Evolutionary conservation across 345 rosid genomes (phyloP).

Genomic region (Limnanthes douglasii): DNA sequence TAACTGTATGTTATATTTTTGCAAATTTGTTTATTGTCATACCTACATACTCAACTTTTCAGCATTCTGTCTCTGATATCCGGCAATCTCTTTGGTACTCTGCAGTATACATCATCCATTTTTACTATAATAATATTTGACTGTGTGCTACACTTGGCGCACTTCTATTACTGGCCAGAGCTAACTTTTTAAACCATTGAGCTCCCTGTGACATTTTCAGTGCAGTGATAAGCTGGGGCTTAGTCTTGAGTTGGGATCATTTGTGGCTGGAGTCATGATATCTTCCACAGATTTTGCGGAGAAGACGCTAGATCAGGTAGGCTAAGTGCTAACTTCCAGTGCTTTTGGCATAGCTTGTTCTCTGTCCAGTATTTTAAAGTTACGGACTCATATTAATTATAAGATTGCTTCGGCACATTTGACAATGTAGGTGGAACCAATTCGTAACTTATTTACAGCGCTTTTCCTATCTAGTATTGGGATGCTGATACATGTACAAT

Average conservation of each 20-base stretch:
- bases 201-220: slow-evolving; percentile 43
- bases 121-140: neutral
- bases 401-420: slow-evolving; percentile 5
- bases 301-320: slow-evolving; percentile 95
- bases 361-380: neutral
- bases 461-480: slow-evolving; percentile 97
- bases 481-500: slow-evolving; percentile 93
- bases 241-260: slow-evolving; percentile 98
- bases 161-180: too few relatives aligned
- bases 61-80: too few relatives aligned
- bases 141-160: neutral
- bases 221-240: slow-evolving; percentile 99
- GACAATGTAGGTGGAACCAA: slow-evolving; percentile 77
- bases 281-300: slow-evolving; percentile 93
- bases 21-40: too few relatives aligned
- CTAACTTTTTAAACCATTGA: slow-evolving; percentile 3
- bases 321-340: neutral
- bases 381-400: slow-evolving; percentile 2
- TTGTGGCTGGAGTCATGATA: slow-evolving; percentile 97
- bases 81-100: too few relatives aligned
- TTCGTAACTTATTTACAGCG: slow-evolving; percentile 90
- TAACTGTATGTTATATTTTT: too few relatives aligned
- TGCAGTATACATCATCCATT: neutral
- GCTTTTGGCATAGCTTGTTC: neutral
- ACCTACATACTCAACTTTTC: too few relatives aligned